These are phyloP conservation scores for Colletotrichum eremochloae DNA, from an alignment of 2,329 filamentous ascomycete species.

Conservation along the genomic window DNA sequence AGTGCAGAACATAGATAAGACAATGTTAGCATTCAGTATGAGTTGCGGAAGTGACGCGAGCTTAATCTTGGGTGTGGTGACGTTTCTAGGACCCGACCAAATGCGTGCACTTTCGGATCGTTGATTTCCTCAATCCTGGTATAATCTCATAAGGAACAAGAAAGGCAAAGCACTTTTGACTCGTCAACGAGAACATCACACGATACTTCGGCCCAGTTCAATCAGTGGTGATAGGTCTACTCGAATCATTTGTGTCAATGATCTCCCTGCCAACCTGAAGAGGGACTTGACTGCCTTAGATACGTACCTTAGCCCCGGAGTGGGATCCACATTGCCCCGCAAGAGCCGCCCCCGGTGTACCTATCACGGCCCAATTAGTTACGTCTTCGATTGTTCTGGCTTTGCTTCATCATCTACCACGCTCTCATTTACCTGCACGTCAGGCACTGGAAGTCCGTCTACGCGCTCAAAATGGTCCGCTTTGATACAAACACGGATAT, in stretches of 20 bases:
- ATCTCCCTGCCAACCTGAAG: too few species aligned
- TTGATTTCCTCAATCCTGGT: not conserved
- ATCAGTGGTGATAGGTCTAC: slow-evolving; percentile 4
- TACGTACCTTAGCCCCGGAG: not conserved
- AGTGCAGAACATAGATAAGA: not conserved
- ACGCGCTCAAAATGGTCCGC: slow-evolving; percentile 12
- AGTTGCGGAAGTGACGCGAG: not conserved
- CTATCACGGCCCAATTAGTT: slow-evolving; percentile 7
- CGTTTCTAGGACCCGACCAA: not conserved
- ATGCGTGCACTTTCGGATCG: too few species aligned
- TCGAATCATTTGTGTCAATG: too few species aligned
- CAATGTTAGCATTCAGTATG: not conserved
- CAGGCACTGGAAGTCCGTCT: not conserved
- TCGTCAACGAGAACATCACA: not conserved
- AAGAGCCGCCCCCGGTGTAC: slow-evolving; percentile 10
- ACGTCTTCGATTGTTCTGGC: slow-evolving; percentile 4
- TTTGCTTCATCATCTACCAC: not conserved
- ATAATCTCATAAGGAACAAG: not conserved
- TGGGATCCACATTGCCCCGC: slow-evolving; percentile 2
- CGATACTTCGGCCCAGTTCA: too few species aligned
- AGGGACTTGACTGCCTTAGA: too few species aligned
- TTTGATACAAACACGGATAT: slow-evolving; percentile 37
- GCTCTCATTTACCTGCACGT: not conserved
- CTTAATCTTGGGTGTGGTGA: not conserved
- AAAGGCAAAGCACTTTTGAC: too few species aligned